Percentiles rank a stretch among this genome's conserved stretches.
Evolutionary conservation across 2,329 filamentous ascomycete genomes (phyloP).

Genomic region (Helminthosporium solani): DNA sequence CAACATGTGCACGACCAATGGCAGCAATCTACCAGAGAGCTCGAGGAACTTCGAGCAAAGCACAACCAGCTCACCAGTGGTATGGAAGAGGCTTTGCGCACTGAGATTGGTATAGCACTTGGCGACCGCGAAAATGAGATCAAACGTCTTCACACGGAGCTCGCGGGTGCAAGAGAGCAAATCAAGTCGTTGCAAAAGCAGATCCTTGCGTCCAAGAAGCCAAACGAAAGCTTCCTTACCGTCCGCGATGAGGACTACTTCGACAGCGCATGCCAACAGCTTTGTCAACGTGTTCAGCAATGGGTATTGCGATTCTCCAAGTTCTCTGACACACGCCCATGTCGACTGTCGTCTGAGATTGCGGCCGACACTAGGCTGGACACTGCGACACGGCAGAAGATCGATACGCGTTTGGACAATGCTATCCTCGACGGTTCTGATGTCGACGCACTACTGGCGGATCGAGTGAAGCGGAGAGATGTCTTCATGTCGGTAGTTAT

Average conservation of each 20-base stretch:
- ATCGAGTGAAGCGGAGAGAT: constrained; percentile 85
- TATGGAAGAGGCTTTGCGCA: constrained; percentile 62
- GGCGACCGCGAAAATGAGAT: constrained; percentile 84
- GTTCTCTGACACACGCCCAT: constrained; percentile 88
- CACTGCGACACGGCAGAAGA: constrained; percentile 63
- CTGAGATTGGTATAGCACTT: constrained; percentile 65
- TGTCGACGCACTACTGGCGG: constrained; percentile 81
- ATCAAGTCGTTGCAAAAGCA: constrained; percentile 61
- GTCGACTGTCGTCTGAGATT: constrained; percentile 78
- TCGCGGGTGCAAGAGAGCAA: constrained; percentile 68
- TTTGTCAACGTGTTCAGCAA: constrained; percentile 94
- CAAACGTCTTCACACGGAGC: constrained; percentile 70
- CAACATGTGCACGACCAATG: constrained; percentile 54
- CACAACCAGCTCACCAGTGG: constrained; percentile 63
- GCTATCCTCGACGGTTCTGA: constrained; percentile 91
- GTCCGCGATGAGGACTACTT: constrained; percentile 93
- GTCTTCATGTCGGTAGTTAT: constrained; percentile 99
- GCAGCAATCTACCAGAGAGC: constrained; percentile 64
- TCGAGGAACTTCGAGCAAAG: constrained; percentile 66
- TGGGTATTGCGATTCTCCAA: constrained; percentile 99
- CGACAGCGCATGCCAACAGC: constrained; percentile 86
- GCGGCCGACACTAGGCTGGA: constrained; percentile 57
- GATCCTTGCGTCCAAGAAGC: constrained; percentile 56
- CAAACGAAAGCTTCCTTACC: constrained; percentile 73
- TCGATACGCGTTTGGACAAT: constrained; percentile 92